phyloP scores from a whole-genome alignment of 495 filamentous ascomycete genomes.

The Tuber microsphaerosporum region DNA sequence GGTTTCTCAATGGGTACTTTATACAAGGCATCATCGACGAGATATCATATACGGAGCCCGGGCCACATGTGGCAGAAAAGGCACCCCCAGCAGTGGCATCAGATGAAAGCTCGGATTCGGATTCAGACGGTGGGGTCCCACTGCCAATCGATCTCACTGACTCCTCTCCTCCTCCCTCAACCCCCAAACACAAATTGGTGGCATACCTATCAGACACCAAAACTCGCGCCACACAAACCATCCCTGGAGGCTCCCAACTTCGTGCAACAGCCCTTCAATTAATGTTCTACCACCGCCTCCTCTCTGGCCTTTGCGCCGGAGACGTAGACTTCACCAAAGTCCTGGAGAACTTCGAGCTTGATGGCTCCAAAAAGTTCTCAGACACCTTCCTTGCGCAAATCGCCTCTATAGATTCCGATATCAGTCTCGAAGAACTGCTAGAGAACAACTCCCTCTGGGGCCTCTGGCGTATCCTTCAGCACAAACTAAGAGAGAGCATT shows the following conservation, averaged over 20 bases:
- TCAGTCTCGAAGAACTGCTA: conserved; percentile 50
- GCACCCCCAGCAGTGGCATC: conserved; percentile 41
- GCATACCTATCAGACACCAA: conserved; percentile 86
- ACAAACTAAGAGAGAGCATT: conserved; percentile 52
- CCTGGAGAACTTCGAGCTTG: conserved; percentile 62
- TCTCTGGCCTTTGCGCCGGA: conserved; percentile 64
- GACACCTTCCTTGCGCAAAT: conserved; percentile 77
- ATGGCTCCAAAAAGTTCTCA: conserved; percentile 59
- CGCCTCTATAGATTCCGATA: conserved; percentile 57
- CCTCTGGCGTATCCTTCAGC: conserved; percentile 64
- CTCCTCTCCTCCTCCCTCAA: conserved; percentile 42
- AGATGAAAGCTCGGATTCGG: conserved; percentile 27
- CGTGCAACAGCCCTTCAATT: conserved; percentile 76
- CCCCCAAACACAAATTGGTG: conserved; percentile 34
- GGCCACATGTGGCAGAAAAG: conserved; percentile 56
- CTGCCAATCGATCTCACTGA: conserved; percentile 49
- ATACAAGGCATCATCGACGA: conserved; percentile 89
- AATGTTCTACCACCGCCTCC: conserved; percentile 82
- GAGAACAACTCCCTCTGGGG: conserved; percentile 53
- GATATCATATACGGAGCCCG: conserved; percentile 69
- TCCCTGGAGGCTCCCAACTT: conserved; percentile 62
- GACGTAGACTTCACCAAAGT: conserved; percentile 61
- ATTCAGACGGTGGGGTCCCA: conserved; percentile 12
- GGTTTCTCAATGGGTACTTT: conserved; percentile 68
- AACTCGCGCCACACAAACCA: conserved; percentile 57